Evolutionary conservation across 768 basidiomycete species (phyloP).

Genomic region (Leucosporidium scottii): DNA sequence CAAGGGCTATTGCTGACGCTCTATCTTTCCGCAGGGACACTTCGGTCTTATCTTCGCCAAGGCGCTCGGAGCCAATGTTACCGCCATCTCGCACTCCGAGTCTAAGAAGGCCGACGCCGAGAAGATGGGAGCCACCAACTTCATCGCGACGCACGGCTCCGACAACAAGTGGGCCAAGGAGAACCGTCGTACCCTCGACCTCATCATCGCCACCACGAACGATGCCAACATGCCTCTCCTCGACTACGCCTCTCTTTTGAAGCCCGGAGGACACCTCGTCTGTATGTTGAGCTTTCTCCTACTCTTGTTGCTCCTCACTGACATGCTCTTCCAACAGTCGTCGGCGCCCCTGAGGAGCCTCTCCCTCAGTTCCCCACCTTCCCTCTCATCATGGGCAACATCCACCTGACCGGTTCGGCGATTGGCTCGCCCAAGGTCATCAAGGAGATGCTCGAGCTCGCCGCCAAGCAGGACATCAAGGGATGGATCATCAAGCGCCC

Average conservation of each 20-base stretch:
- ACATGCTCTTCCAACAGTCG: neutral
- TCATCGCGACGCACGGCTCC: constrained; percentile 48
- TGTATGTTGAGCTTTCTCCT: constrained; percentile 52
- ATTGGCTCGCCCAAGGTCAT: constrained; percentile 36
- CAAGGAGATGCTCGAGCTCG: constrained; percentile 56
- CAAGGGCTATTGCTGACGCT: neutral
- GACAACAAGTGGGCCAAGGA: constrained; percentile 40
- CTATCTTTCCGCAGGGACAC: constrained; percentile 11
- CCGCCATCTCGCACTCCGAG: constrained; percentile 54
- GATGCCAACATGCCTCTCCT: constrained; percentile 46
- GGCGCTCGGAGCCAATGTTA: constrained; percentile 56
- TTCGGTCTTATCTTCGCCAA: constrained; percentile 47
- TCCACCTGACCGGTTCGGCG: constrained; percentile 33
- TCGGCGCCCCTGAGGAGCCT: constrained; percentile 31
- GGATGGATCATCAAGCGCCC: constrained; percentile 45
- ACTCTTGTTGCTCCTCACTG: neutral
- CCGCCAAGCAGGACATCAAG: constrained; percentile 52
- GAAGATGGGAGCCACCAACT: constrained; percentile 47
- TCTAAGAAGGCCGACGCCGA: constrained; percentile 54
- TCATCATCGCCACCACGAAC: constrained; percentile 46
- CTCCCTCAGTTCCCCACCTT: constrained; percentile 27
- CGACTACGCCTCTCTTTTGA: constrained; percentile 52
- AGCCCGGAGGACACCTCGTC: constrained; percentile 53
- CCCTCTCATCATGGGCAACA: constrained; percentile 22
- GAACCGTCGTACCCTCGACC: constrained; percentile 41